Evolutionary conservation across 768 basidiomycete genomes (phyloP), one percentile per base, ranked within the genome.

Genomic region (Psilocybe sp.): DNA sequence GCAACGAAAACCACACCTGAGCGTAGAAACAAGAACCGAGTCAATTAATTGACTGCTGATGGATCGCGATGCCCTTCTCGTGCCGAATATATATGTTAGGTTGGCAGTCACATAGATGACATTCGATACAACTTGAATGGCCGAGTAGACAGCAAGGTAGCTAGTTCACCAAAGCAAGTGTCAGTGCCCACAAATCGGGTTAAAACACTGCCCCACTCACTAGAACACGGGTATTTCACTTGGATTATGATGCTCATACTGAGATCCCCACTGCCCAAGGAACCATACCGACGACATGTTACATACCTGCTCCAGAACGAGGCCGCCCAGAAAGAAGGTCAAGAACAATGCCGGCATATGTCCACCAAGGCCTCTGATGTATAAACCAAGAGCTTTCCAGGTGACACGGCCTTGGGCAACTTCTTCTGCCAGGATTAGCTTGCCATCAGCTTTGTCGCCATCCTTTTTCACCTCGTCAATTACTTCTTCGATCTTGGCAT

Each of bases 391-490:
- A 58, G 58, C 41, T 41, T 56, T 55, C 53, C 56, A 53, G 31
- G 49, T 57, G n/a, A 63, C 55, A 20, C 45, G 58, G 2, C 63
- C 63, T 45, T 75, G 69, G 8, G 70, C 75, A 42, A 85, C 72
- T 57, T 88, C 85, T 60, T 88, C 85, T 0, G 74, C 76, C 8
- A 82, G 63, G 38, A 85, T 75, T n/a, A 87, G 69, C 23, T 57
- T 59, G 35, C 51, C 52, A 13, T 52, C 47, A 10, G 16, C 13
- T 19, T 53, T 45, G 20, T 38, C 7, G 12, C 55, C 44, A 44
- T 64, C 58, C 20, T 56, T 55, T 14, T 61, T 60, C 3, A 54
- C 51, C 13, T 60, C 59, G 18, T 58, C 57, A n/a, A 68, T 44
- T 14, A 60, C 58, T 18, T 61, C 59, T 42, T 70, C 65, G 13